phyloP scores from a whole-genome alignment of 352 stramenopile species.

The Pythium utonaiense region DNA sequence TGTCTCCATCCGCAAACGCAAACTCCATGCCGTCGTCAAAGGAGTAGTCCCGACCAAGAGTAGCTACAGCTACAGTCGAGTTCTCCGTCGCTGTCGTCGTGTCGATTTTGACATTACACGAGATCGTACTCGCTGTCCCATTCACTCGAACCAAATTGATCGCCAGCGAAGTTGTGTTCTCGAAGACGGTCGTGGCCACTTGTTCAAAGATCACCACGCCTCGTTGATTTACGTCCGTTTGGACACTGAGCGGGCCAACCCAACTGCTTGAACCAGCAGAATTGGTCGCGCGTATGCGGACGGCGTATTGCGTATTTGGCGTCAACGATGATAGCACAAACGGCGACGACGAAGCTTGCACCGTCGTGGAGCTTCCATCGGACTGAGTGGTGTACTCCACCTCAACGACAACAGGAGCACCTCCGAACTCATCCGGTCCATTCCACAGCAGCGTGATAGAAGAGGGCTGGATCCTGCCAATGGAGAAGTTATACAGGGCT shows the following conservation, averaged over 20 bases:
- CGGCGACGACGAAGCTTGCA: not conserved
- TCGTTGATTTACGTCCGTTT: conserved; percentile 47
- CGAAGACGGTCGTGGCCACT: conserved; percentile 26
- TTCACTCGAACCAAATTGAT: conserved; percentile 43
- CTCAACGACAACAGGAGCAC: conserved; percentile 34
- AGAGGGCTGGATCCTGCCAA: conserved; percentile 23
- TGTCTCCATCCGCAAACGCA: conserved; percentile 37
- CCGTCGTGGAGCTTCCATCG: too few species aligned
- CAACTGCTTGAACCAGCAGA: conserved; percentile 35
- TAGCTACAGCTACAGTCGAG: conserved; percentile 26
- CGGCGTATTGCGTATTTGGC: conserved; percentile 33
- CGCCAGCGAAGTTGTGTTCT: conserved; percentile 34
- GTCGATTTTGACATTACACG: conserved; percentile 32
- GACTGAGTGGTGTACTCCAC: conserved; percentile 28
- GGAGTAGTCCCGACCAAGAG: conserved; percentile 30
- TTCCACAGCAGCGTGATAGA: conserved; percentile 41
- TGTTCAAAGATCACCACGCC: conserved; percentile 31
- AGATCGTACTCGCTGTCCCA: conserved; percentile 40
- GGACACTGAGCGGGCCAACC: conserved; percentile 20
- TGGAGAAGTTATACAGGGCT: conserved; percentile 27
- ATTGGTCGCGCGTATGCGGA: conserved; percentile 37
- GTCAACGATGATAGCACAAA: conserved; percentile 28
- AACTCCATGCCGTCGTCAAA: conserved; percentile 26
- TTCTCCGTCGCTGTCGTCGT: not conserved
- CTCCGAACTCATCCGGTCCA: conserved; percentile 36